Base-by-base conservation (phyloP, 176 grass and related monocot genomes). In the Avena insularis region DNA sequence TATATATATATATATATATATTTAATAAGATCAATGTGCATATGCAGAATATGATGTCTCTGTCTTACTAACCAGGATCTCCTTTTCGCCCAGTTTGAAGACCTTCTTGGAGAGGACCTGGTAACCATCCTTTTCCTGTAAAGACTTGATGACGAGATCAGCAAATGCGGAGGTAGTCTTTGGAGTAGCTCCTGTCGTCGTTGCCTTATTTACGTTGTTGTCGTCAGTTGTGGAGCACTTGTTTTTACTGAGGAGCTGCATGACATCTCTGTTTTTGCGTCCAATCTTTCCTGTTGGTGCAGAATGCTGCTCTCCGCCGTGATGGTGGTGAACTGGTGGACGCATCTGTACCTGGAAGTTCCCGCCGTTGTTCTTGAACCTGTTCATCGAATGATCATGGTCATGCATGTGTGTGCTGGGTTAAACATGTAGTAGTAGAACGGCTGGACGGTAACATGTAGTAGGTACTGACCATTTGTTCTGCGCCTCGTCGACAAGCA, bases 311-410 rank as follows among this genome's bases (percentile, higher is more conserved):
- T 33, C 86, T 59, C 75, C 75, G 36, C 86, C 72, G 71, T 83
- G 35, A 53, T 4, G 75, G 40, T 61, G 25, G 38, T 40, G 35
- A 36, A 40, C 38, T 6, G 23, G 48, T 3, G 55, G 46, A 21
- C 79, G 86, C 36, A 97, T 50, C 49, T 87, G 84, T 69, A 93
- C 89, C 83, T 84, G 96, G 85, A 98, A 98, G 88, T 98, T 98
- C 78, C 93, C 78, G 47, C 90, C 93, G 50, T 95, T 92, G 70
- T 95, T 90, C 74, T 98, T 98, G 54, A 95, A 93, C 96, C 96
- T 98, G 78, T 65, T 20, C 8, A 70, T 54, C 62, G 45, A 71
- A 36, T 36, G 35, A 36, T 36, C 35, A 40, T 40, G 38, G 38
- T 40, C 38, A 40, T 40, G 38, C 38, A 40, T 40, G 38, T 40